A percentile compares a stretch with the other conserved stretches of the same genome.
phyloP scores from a whole-genome alignment of 768 basidiomycete genomes.

The Lactarius psammicola region DNA sequence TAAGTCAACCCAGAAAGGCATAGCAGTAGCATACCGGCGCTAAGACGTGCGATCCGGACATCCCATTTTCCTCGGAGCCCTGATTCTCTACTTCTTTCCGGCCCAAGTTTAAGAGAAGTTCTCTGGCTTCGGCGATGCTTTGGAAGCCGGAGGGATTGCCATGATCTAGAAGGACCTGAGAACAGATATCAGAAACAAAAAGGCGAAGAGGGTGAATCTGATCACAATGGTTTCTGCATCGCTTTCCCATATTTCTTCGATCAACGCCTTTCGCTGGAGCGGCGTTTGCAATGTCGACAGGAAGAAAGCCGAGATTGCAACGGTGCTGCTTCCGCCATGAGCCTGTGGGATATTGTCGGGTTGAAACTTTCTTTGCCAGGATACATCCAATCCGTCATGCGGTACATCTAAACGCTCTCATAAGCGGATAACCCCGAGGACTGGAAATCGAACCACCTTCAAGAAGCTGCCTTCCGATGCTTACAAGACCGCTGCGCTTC shows the following conservation, averaged over 20 bases:
- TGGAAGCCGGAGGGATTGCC: conserved; percentile 74
- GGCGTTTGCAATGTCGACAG: conserved; percentile 69
- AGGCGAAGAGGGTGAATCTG: background rate
- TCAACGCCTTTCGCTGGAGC: conserved; percentile 58
- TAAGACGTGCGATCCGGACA: conserved; percentile 74
- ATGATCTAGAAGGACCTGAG: conserved; percentile 83
- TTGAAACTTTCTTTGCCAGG: conserved; percentile 59
- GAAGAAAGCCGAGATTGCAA: conserved; percentile 86
- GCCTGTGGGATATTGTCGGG: conserved; percentile 45
- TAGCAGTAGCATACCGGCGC: conserved; percentile 65
- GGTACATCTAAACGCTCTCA: conserved; percentile 43
- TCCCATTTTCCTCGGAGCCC: conserved; percentile 37
- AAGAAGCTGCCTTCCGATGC: conserved; percentile 64
- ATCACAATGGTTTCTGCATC: conserved; percentile 80
- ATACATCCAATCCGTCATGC: conserved; percentile 43
- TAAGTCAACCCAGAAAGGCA: conserved; percentile 6
- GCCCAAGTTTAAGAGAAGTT: conserved; percentile 66
- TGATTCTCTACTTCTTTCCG: conserved; percentile 54
- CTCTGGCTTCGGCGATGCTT: conserved; percentile 72
- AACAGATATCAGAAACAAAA: background rate
- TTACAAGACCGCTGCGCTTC: conserved; percentile 65
- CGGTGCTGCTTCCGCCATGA: conserved; percentile 46
- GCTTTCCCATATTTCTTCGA: conserved; percentile 89
- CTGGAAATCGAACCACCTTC: conserved; percentile 42
- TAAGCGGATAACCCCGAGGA: conserved; percentile 18